Percentiles rank a stretch among this genome's conserved stretches.
phyloP scores from a whole-genome alignment of 2,329 filamentous ascomycete genomes.

The Pseudocercospora ulei region DNA sequence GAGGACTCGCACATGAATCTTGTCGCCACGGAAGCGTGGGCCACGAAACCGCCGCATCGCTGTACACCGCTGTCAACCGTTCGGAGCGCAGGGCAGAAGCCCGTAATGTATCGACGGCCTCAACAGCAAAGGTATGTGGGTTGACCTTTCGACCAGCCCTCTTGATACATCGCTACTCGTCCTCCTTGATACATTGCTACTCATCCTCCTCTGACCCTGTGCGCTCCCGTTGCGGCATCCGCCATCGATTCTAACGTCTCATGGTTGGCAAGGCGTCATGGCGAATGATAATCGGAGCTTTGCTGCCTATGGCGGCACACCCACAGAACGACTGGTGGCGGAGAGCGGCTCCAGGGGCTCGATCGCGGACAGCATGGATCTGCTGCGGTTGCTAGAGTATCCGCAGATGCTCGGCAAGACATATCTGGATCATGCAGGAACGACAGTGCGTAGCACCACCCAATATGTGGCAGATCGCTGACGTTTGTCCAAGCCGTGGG shows the following conservation, averaged over 20 bases:
- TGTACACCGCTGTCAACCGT: constrained; percentile 2
- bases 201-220: constrained; percentile 6
- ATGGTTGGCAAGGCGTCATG: constrained; percentile 6
- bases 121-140: constrained; percentile 4
- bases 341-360: constrained; percentile 15
- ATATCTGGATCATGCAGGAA: constrained; percentile 87
- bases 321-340: constrained; percentile 9
- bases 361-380: constrained; percentile 37
- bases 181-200: not conserved
- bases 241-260: constrained; percentile 1
- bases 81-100: not conserved
- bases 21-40: constrained; percentile 14
- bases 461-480: constrained; percentile 2
- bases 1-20: constrained; percentile 11
- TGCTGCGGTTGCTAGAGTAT: constrained; percentile 42
- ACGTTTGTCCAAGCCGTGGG: constrained; percentile 5
- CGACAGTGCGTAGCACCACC: constrained; percentile 44
- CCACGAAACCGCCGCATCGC: constrained; percentile 4
- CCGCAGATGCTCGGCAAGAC: constrained; percentile 32
- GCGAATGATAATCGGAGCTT: constrained; percentile 4
- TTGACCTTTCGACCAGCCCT: constrained; percentile 1
- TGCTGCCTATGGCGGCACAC: constrained; percentile 10
- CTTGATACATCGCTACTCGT: constrained; percentile 1
- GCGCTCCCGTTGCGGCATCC: constrained; percentile 2
- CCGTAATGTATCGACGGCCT: constrained; percentile 1